phyloP scores from a whole-genome alignment of 1,139 yeast genomes.

The Pichia sp. region DNA sequence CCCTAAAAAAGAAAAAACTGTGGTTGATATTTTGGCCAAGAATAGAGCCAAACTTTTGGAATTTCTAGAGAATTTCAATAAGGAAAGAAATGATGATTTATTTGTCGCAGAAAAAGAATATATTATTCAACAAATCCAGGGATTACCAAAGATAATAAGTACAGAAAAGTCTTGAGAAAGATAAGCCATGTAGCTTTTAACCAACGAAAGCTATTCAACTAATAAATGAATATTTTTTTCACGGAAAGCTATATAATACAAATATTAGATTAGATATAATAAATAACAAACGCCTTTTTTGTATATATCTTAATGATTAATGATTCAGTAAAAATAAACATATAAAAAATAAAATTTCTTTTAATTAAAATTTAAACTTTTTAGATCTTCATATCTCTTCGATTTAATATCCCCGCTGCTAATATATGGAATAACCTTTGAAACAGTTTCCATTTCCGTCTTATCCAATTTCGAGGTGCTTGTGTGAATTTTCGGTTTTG shows the following conservation, averaged over 20 bases:
- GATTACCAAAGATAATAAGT: constrained; percentile 46
- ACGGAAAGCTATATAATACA: no score
- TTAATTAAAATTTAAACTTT: constrained; percentile 8
- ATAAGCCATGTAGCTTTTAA: neutral
- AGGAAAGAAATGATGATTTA: constrained; percentile 50
- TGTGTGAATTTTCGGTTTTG: no score
- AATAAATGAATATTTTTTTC: no score
- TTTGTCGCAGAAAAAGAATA: constrained; percentile 78
- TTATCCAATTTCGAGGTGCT: no score
- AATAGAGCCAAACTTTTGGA: constrained; percentile 70
- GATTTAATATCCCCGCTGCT: constrained; percentile 1
- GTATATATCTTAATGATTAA: no score
- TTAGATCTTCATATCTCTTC: constrained; percentile 15
- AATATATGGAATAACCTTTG: neutral
- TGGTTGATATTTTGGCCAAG: constrained; percentile 73
- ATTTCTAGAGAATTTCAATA: constrained; percentile 62
- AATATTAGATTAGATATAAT: no score
- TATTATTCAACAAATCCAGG: constrained; percentile 66
- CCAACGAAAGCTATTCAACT: neutral
- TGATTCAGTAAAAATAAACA: neutral
- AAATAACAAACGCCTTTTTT: no score
- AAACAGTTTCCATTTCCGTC: no score
- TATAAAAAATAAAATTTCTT: neutral
- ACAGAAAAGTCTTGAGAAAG: constrained; percentile 8
- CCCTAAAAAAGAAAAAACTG: constrained; percentile 78